Evolutionary conservation across 805 yeast genomes (phyloP).

Genomic region (Scheffersomyces amazonensis): DNA sequence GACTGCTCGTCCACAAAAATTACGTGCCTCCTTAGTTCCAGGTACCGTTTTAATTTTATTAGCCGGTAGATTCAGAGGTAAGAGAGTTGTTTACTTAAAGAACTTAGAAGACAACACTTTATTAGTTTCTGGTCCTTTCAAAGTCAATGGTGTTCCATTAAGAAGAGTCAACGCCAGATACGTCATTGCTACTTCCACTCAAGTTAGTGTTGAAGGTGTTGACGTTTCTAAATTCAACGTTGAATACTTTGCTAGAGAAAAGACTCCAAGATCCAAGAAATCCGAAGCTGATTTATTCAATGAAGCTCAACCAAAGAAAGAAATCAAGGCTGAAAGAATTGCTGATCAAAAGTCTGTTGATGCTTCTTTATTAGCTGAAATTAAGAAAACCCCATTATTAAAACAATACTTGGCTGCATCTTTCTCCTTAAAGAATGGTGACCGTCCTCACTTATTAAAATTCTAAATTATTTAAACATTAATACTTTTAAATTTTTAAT

Average conservation of each 20-base stretch:
- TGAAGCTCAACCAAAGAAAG: constrained; percentile 74
- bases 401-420: constrained; percentile 94
- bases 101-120: constrained; percentile 96
- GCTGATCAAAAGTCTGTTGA: constrained; percentile 97
- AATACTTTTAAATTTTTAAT: not conserved
- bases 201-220: constrained; percentile 73
- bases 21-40: constrained; percentile 94
- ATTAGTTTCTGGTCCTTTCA: constrained; percentile 98
- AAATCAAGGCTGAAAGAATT: constrained; percentile 88
- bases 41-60: constrained; percentile 96
- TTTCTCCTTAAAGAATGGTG: constrained; percentile 97
- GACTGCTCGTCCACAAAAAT: constrained; percentile 87
- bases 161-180: constrained; percentile 99
- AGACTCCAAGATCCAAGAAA: constrained; percentile 69
- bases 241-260: constrained; percentile 96
- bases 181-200: constrained; percentile 98
- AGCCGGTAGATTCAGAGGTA: constrained; percentile 99
- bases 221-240: constrained; percentile 89
- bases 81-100: constrained; percentile 98
- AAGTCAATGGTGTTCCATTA: constrained; percentile 98
- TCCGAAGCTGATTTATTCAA: constrained; percentile 91
- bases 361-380: constrained; percentile 85
- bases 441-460: constrained; percentile 96
- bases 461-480: constrained; percentile 53
- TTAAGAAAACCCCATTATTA: constrained; percentile 96